A percentile compares a stretch with the other conserved stretches of the same genome.
Conservation (phyloP, 139 green algal species). For the Tetraselmis chui region DNA sequence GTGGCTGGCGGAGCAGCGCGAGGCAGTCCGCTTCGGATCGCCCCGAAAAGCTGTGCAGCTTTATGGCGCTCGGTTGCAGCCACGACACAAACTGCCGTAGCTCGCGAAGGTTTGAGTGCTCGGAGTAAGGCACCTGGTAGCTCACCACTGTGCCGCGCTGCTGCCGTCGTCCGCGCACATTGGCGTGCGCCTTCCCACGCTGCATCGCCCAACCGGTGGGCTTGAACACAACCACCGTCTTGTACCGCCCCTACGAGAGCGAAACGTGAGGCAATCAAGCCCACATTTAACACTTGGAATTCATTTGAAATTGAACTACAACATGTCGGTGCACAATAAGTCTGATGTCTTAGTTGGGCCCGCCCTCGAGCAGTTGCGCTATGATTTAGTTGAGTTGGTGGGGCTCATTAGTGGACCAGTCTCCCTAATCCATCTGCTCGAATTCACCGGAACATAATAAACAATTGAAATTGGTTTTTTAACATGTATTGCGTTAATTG, state of each 20-base stretch:
- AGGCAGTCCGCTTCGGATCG: background rate
- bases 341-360: no score
- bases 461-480: no score
- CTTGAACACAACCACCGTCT: conserved; percentile 61
- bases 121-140: conserved; percentile 80
- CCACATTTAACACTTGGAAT: no score
- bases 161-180: conserved; percentile 33
- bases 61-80: conserved; percentile 33
- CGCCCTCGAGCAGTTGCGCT: no score
- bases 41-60: background rate
- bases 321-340: no score
- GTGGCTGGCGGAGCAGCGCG: background rate
- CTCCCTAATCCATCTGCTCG: no score
- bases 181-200: conserved; percentile 6
- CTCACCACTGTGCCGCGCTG: conserved; percentile 65
- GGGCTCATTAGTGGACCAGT: no score
- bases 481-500: no score
- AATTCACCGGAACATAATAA: no score
- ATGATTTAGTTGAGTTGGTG: no score
- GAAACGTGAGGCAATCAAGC: no score
- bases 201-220: conserved; percentile 72
- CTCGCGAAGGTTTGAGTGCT: conserved; percentile 69
- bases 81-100: conserved; percentile 60
- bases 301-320: no score
- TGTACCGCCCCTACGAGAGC: conserved; percentile 54